phyloP scores from a whole-genome alignment of 805 yeast species.

The Nakazawaea populi region DNA sequence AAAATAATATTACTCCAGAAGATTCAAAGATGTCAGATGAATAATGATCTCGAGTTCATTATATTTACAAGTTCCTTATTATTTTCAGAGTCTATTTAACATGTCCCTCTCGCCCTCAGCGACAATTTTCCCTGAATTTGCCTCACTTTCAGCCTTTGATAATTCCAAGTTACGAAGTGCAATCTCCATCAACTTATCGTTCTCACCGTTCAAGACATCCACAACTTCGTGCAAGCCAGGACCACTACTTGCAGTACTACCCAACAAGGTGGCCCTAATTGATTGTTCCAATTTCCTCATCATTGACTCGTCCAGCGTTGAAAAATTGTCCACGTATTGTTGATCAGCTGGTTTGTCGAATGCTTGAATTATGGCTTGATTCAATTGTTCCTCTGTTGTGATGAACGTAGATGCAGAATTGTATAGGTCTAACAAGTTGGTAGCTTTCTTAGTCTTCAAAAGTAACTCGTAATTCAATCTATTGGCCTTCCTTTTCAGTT shows the following conservation, averaged over 20 bases:
- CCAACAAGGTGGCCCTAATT: slow-evolving; percentile 6
- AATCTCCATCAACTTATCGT: slow-evolving; percentile 6
- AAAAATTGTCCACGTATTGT: slow-evolving; percentile 3
- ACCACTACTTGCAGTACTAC: slow-evolving; percentile 3
- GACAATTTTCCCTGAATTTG: neutral
- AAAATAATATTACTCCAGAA: too few species aligned
- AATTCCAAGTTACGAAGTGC: neutral
- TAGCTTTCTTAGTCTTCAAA: slow-evolving; percentile 47
- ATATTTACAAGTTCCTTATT: neutral
- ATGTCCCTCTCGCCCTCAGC: slow-evolving; percentile 1
- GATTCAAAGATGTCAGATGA: too few species aligned
- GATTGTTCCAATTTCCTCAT: slow-evolving; percentile 3
- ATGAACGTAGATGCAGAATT: slow-evolving; percentile 66
- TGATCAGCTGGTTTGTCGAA: slow-evolving; percentile 21
- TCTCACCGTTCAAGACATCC: slow-evolving; percentile 7
- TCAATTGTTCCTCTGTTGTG: slow-evolving; percentile 63
- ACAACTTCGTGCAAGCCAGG: slow-evolving; percentile 8
- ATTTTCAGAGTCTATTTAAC: neutral
- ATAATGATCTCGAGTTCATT: too few species aligned
- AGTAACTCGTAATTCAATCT: slow-evolving; percentile 49
- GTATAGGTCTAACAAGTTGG: slow-evolving; percentile 60
- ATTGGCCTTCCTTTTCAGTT: slow-evolving; percentile 61
- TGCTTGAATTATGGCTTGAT: slow-evolving; percentile 50
- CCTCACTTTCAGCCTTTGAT: neutral
- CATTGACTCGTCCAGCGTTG: slow-evolving; percentile 4